Percentiles rank a stretch among this genome's conserved stretches.
Conservation (phyloP, 139 green algal species). For the Chlamydomonas incerta region DNA sequence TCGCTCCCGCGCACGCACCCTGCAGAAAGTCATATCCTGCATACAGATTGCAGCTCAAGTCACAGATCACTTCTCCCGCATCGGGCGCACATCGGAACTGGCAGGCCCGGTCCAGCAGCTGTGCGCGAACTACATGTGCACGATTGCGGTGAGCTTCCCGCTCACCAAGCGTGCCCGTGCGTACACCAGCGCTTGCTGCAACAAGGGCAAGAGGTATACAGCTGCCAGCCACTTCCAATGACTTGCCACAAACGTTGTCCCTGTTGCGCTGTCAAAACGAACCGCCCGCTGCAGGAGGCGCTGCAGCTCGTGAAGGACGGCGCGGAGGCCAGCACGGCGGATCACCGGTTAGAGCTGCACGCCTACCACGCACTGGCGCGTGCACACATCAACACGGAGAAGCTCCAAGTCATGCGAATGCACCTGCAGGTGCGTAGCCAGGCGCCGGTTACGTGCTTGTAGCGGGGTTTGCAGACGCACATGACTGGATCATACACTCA, state of each 20-base stretch:
- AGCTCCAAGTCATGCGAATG: conserved; percentile 44
- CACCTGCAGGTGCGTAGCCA: background rate
- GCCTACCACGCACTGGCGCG: conserved; percentile 32
- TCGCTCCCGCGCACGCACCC: background rate
- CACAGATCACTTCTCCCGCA: conserved; percentile 23
- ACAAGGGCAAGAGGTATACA: background rate
- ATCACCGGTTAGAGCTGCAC: conserved; percentile 27
- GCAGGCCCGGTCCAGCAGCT: conserved; percentile 13
- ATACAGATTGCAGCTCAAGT: conserved; percentile 27
- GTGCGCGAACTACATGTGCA: conserved; percentile 31
- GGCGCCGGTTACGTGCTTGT: no score
- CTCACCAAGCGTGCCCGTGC: background rate
- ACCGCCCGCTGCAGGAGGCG: conserved; percentile 30
- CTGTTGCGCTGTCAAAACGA: no score
- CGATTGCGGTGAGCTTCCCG: conserved; percentile 2
- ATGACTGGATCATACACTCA: no score
- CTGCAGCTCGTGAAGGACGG: conserved; percentile 33
- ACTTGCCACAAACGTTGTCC: no score
- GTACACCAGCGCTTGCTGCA: no score
- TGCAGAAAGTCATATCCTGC: conserved; percentile 34
- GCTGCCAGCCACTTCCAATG: background rate
- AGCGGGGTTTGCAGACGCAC: no score
- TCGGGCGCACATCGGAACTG: conserved; percentile 31
- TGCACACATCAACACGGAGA: conserved; percentile 42
- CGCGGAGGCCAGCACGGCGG: background rate